Evolutionary conservation across 2,329 filamentous ascomycete species (phyloP).

Genomic region (Aspergillus quadricinctus): DNA sequence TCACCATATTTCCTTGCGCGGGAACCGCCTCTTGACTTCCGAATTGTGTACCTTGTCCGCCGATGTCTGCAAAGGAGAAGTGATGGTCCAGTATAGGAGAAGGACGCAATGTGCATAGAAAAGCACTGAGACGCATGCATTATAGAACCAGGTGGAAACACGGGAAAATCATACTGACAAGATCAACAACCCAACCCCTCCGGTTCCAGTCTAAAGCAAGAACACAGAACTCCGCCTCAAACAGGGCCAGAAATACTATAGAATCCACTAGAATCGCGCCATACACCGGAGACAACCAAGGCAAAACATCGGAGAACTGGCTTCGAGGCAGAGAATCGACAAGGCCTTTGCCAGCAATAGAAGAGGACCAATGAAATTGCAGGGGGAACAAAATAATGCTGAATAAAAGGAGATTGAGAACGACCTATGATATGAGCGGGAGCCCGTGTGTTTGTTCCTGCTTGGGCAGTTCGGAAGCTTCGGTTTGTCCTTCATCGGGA

Average conservation of each 20-base stretch:
- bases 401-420: background rate
- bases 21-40: background rate
- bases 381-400: background rate
- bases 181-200: background rate
- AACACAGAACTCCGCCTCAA: background rate
- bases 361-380: background rate
- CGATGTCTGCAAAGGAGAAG: background rate
- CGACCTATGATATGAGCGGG: slow-evolving; percentile 19
- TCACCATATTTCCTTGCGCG: background rate
- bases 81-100: background rate
- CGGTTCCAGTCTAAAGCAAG: background rate
- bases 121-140: background rate
- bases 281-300: background rate
- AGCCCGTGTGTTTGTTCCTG: slow-evolving; percentile 26
- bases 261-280: background rate
- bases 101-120: background rate
- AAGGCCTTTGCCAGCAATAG: no score
- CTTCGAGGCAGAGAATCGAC: background rate
- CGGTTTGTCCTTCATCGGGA: slow-evolving; percentile 25
- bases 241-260: background rate
- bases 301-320: background rate
- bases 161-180: background rate
- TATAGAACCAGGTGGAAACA: background rate
- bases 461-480: slow-evolving; percentile 23
- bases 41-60: background rate